Conservation (phyloP, 2,329 filamentous ascomycete species). For the Trichophyton equinum region DNA sequence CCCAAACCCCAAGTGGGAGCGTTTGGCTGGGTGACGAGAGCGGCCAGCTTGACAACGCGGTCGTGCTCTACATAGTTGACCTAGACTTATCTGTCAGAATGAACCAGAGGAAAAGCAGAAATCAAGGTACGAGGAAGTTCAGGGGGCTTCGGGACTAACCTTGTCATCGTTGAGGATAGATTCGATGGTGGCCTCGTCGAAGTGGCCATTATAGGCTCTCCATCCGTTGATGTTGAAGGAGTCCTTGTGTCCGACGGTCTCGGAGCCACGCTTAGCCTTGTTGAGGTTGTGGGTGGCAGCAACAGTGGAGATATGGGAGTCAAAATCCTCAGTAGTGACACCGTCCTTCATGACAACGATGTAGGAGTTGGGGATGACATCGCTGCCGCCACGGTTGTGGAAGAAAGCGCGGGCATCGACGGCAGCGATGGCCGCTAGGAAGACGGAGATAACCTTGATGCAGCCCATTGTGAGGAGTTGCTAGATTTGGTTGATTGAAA, state of each 20-base stretch:
- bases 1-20: conserved; percentile 26
- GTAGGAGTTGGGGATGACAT: conserved; percentile 12
- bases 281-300: conserved; percentile 5
- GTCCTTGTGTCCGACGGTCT: conserved; percentile 6
- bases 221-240: conserved; percentile 9
- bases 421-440: conserved; percentile 8
- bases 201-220: conserved; percentile 10
- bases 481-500: background rate
- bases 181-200: conserved; percentile 11
- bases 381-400: conserved; percentile 4
- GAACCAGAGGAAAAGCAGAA: background rate
- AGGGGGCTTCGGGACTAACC: background rate
- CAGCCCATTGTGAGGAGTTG: conserved; percentile 9
- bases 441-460: conserved; percentile 11
- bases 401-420: conserved; percentile 10
- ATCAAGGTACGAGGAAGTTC: background rate
- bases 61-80: conserved; percentile 14
- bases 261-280: background rate
- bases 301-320: conserved; percentile 10
- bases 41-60: conserved; percentile 6
- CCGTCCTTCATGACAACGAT: conserved; percentile 14
- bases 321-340: conserved; percentile 8
- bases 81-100: conserved; percentile 5
- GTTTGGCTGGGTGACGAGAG: conserved; percentile 14
- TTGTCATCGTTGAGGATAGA: conserved; percentile 9